phyloP scores from a whole-genome alignment of 805 yeast genomes.

The Candida piceae region DNA sequence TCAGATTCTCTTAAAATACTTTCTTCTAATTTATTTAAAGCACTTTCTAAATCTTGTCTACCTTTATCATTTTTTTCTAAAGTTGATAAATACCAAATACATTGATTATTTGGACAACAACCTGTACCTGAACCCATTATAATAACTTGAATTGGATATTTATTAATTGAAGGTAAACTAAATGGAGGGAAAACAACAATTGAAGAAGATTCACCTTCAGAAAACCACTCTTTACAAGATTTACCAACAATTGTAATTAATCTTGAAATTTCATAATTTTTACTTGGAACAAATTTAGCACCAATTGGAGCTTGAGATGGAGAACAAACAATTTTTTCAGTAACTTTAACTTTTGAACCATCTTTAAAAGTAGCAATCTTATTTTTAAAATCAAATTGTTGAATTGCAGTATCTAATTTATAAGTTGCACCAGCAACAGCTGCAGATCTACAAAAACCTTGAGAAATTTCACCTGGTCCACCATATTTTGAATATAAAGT shows the following conservation, averaged over 20 bases:
- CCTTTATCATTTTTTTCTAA: conserved; percentile 67
- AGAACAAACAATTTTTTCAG: conserved; percentile 74
- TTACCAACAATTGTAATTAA: conserved; percentile 78
- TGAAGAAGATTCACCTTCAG: conserved; percentile 77
- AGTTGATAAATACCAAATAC: conserved; percentile 87
- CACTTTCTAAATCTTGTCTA: conserved; percentile 72
- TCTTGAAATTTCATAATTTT: conserved; percentile 60
- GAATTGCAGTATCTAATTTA: conserved; percentile 66
- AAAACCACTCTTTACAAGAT: conserved; percentile 89
- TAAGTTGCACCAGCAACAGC: conserved; percentile 98
- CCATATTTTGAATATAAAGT: conserved; percentile 90
- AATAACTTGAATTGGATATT: conserved; percentile 75
- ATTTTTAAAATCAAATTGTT: conserved; percentile 57
- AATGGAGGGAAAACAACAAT: conserved; percentile 90
- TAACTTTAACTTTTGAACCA: conserved; percentile 67
- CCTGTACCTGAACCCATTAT: conserved; percentile 87
- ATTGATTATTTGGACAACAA: conserved; percentile 79
- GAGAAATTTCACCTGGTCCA: conserved; percentile 92
- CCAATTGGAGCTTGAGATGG: conserved; percentile 58
- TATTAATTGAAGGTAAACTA: conserved; percentile 61
- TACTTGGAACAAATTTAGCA: conserved; percentile 37
- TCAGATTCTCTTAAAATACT: conserved; percentile 77
- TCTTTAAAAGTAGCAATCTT: conserved; percentile 71
- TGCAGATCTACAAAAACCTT: conserved; percentile 95
- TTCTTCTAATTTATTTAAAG: conserved; percentile 73